Conservation (phyloP, 2,329 filamentous ascomycete genomes). For the Mollisia scopiformis region DNA sequence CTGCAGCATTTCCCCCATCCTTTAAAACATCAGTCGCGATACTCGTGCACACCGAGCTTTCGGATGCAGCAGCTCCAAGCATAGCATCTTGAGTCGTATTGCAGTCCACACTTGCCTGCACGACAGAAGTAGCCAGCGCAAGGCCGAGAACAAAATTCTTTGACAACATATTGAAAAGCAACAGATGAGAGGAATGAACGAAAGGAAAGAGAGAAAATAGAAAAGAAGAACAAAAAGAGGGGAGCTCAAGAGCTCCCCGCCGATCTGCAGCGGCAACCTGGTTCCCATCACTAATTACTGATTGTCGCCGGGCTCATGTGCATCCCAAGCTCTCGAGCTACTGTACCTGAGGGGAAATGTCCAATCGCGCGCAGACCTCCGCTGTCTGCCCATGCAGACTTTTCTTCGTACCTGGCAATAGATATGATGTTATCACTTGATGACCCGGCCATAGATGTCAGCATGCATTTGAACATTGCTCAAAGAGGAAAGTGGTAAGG, state of each 20-base stretch:
- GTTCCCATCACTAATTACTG: not conserved
- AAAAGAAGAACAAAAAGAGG: not conserved
- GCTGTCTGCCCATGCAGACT: not conserved
- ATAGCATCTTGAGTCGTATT: not conserved
- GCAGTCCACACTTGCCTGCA: not conserved
- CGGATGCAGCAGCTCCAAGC: slow-evolving; percentile 69
- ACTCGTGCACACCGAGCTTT: slow-evolving; percentile 68
- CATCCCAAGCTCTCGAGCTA: not conserved
- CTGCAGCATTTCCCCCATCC: slow-evolving; percentile 59
- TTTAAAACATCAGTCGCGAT: slow-evolving; percentile 68
- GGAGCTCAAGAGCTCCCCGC: not conserved
- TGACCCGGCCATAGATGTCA: not conserved
- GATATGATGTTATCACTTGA: not conserved
- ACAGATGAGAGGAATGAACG: not conserved
- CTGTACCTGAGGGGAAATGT: not conserved
- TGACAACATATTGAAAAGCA: slow-evolving; percentile 1
- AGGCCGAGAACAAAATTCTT: slow-evolving; percentile 6
- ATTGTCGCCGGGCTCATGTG: not conserved
- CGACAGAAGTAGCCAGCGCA: not conserved
- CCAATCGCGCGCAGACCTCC: too few species aligned
- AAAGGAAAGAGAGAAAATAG: not conserved
- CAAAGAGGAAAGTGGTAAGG: not conserved
- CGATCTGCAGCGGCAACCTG: not conserved
- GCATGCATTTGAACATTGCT: not conserved
- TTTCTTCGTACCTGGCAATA: not conserved